Evolutionary conservation across 2,329 filamentous ascomycete genomes (phyloP), one percentile per base, ranked within the genome.

Genomic region (Colletotrichum lupini): DNA sequence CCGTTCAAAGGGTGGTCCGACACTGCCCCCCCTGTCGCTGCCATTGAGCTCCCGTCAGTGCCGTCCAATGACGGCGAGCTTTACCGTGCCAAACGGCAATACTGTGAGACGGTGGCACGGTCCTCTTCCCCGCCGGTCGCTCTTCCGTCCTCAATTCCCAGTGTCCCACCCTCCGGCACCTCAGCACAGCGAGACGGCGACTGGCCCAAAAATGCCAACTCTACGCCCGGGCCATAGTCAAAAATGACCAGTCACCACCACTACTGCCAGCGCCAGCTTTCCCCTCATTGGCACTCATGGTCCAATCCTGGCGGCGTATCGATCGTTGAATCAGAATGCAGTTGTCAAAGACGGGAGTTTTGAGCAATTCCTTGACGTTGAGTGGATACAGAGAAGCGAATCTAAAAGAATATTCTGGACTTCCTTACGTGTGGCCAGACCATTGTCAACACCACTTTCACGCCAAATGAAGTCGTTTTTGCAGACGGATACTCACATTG

Each of bases 1-100:
- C 79, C 81, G 78, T 81, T 84, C 80, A 85, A 83, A 84, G 84
- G 84, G 75, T 80, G 73, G 75, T 67, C 68, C 69, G 57, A 61
- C 77, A 74, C 55, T 35, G n/a, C 28, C 46, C 63, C 67, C 67
- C 67, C 62, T 74, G 68, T 66, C 57, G 61, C 35, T 71, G 55
- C 53, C 53, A 62, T 19, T 42, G 19, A n/a, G 32, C 32, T 35
- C 32, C 32, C 32, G 32, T 35, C 32, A 35, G 30, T 59, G 28
- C 53, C 53, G 61, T 59, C 68, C 72, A 69, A 70, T 70, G 57
- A 24, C 52, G 59, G 32, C 61, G 7, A 37, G 12, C 67, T 74
- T 77, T 55, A 52, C 74, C n/a, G 75, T 76, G 61, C 22, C 24
- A 60, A 69, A 30, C 8, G n/a, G 16, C 19, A 12, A 55, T 14